Percentiles rank a stretch among this genome's conserved stretches.
phyloP scores from a whole-genome alignment of 2,329 filamentous ascomycete species.

The Colletotrichum simmondsii region DNA sequence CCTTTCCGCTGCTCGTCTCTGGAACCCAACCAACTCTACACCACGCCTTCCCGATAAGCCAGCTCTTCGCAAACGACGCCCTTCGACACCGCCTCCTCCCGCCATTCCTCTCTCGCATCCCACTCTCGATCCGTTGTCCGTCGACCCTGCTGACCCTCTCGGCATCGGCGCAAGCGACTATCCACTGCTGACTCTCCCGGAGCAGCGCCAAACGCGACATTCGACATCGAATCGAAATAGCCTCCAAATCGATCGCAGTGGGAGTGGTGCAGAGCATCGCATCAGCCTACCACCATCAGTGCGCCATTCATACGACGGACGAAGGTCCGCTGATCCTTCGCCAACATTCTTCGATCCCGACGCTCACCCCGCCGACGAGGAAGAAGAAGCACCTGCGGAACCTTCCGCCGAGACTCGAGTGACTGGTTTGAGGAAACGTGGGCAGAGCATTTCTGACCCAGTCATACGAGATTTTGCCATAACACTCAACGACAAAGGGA shows the following conservation, averaged over 20 bases:
- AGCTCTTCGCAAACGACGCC: constrained; percentile 55
- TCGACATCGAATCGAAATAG: constrained; percentile 57
- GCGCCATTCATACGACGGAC: constrained; percentile 64
- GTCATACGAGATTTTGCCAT: constrained; percentile 23
- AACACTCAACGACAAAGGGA: constrained; percentile 58
- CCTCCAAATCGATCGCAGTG: constrained; percentile 60
- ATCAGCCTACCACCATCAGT: constrained; percentile 65
- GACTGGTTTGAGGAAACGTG: constrained; percentile 41
- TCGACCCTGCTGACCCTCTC: constrained; percentile 48
- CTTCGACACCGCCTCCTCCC: constrained; percentile 65
- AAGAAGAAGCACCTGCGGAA: constrained; percentile 24
- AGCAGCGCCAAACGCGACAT: constrained; percentile 59
- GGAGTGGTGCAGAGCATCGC: constrained; percentile 55
- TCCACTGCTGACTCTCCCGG: constrained; percentile 62
- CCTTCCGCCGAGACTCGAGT: constrained; percentile 27
- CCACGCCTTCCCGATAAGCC: constrained; percentile 51
- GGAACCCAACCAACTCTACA: constrained; percentile 71
- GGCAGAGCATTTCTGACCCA: constrained; percentile 42
- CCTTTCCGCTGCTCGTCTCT: constrained; percentile 62
- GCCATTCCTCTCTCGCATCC: constrained; percentile 61
- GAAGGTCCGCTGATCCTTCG: constrained; percentile 48
- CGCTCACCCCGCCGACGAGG: constrained; percentile 26
- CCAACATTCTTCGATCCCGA: constrained; percentile 38
- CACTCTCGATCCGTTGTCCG: constrained; percentile 48
- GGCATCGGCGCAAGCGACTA: constrained; percentile 57